Percentiles rank a stretch among this genome's conserved stretches.
These are phyloP conservation scores for Kandelia obovata DNA, from an alignment of 345 rosid genomes.

Conservation along the genomic window DNA sequence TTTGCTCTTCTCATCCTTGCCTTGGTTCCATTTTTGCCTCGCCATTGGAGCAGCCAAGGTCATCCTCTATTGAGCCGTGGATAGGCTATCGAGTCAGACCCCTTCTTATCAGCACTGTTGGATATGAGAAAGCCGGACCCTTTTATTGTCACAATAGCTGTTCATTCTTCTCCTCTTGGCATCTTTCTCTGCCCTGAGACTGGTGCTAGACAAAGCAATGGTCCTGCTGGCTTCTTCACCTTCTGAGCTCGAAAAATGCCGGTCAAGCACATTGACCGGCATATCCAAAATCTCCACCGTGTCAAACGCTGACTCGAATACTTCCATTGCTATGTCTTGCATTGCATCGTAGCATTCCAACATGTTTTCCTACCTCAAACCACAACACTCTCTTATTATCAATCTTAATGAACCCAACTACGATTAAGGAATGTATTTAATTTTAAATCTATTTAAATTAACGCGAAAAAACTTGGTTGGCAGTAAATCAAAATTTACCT, in stretches of 20 bases:
- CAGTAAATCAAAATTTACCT: constrained; percentile 33
- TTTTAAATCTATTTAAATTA: background rate
- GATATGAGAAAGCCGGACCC: constrained; percentile 30
- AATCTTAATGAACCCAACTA: background rate
- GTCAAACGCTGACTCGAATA: constrained; percentile 34
- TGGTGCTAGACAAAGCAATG: constrained; percentile 12
- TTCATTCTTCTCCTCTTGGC: constrained; percentile 34
- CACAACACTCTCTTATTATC: background rate
- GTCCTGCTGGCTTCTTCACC: constrained; percentile 36
- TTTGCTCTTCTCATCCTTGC: background rate
- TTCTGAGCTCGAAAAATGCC: constrained; percentile 44
- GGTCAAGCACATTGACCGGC: constrained; percentile 55
- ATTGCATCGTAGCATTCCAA: constrained; percentile 46
- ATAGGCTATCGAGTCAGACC: background rate
- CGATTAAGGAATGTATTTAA: background rate
- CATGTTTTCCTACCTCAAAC: constrained; percentile 44
- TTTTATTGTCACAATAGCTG: constrained; percentile 13
- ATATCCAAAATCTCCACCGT: constrained; percentile 39
- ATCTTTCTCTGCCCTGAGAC: constrained; percentile 12
- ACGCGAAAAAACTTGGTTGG: background rate
- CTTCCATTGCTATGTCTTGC: constrained; percentile 34
- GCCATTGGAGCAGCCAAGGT: constrained; percentile 29
- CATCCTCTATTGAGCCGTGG: constrained; percentile 33
- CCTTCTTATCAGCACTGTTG: constrained; percentile 25
- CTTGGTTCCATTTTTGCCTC: background rate